Evolutionary conservation across 176 grass and related monocot genomes (phyloP).

Genomic region (Cenchrus americanus): DNA sequence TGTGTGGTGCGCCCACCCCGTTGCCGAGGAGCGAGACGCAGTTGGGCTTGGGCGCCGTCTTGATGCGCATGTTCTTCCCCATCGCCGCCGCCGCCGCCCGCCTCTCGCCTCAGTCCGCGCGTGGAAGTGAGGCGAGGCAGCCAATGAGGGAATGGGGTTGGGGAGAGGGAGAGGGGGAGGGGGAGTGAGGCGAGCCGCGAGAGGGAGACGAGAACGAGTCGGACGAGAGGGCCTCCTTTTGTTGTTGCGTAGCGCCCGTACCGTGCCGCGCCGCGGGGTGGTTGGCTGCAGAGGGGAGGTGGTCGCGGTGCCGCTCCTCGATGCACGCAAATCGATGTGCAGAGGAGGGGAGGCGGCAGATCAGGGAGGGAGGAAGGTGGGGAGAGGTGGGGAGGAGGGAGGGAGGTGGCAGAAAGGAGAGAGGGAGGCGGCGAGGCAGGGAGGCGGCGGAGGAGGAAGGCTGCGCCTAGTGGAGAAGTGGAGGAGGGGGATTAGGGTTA

Average conservation of each 20-base stretch:
- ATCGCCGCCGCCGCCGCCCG: slow-evolving; percentile 24
- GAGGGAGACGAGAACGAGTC: neutral
- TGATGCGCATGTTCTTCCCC: slow-evolving; percentile 65
- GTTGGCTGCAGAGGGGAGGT: too few relatives aligned
- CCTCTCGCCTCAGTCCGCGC: neutral
- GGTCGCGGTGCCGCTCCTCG: too few relatives aligned
- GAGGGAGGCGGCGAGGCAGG: too few relatives aligned
- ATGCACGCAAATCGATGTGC: too few relatives aligned
- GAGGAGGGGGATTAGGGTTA: too few relatives aligned
- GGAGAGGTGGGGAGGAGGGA: too few relatives aligned
- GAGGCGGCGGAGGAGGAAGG: too few relatives aligned
- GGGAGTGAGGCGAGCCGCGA: neutral
- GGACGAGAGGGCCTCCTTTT: slow-evolving; percentile 34
- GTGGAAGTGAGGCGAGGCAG: neutral
- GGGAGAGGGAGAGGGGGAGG: neutral
- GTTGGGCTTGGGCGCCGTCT: slow-evolving; percentile 40
- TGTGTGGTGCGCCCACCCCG: slow-evolving; percentile 41
- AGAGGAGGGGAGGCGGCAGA: too few relatives aligned
- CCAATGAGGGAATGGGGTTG: neutral
- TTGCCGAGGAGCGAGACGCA: slow-evolving; percentile 56
- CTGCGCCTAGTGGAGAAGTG: too few relatives aligned
- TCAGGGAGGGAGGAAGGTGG: too few relatives aligned
- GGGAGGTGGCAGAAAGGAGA: too few relatives aligned
- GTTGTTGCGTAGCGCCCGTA: slow-evolving; percentile 29
- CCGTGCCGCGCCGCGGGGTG: neutral